Conservation (phyloP, 345 rosid species). For the Eucalyptus microcorys region DNA sequence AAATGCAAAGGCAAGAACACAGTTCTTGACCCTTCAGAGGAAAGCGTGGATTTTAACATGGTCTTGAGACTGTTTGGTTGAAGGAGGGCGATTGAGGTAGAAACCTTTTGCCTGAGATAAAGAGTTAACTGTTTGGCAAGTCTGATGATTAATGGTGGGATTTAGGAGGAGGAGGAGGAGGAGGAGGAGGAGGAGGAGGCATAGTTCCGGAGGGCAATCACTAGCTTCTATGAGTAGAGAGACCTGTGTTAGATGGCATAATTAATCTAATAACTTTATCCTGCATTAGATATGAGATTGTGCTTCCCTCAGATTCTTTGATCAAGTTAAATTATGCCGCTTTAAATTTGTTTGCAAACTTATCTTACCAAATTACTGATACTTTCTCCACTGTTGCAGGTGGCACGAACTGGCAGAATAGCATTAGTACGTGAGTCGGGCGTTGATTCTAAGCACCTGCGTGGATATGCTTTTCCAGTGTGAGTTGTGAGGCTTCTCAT, state of each 20-base stretch:
- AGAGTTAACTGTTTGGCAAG: not conserved
- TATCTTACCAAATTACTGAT: not conserved
- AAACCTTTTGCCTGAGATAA: not conserved
- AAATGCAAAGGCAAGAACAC: not conserved
- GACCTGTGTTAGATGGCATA: not conserved
- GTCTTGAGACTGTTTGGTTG: not conserved
- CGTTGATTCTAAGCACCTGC: conserved; percentile 76
- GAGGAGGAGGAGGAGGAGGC: not conserved
- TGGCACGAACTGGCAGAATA: conserved; percentile 89
- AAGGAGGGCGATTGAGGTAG: not conserved
- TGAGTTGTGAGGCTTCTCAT: not conserved
- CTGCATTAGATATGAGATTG: not conserved
- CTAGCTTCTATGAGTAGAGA: not conserved
- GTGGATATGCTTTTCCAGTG: conserved; percentile 77
- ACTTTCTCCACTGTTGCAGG: conserved; percentile 17
- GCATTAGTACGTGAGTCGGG: conserved; percentile 86
- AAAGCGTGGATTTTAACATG: not conserved
- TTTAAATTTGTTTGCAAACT: not conserved
- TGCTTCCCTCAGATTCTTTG: not conserved
- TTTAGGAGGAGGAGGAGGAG: not conserved
- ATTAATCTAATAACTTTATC: not conserved
- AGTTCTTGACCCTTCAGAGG: not conserved
- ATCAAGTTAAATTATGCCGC: not conserved
- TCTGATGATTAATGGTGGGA: not conserved
- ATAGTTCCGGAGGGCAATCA: not conserved